A percentile compares a stretch with the other conserved stretches of the same genome.
Evolutionary conservation across 306 rosid species (phyloP).

Genomic region (Casuarina cunninghamiana): DNA sequence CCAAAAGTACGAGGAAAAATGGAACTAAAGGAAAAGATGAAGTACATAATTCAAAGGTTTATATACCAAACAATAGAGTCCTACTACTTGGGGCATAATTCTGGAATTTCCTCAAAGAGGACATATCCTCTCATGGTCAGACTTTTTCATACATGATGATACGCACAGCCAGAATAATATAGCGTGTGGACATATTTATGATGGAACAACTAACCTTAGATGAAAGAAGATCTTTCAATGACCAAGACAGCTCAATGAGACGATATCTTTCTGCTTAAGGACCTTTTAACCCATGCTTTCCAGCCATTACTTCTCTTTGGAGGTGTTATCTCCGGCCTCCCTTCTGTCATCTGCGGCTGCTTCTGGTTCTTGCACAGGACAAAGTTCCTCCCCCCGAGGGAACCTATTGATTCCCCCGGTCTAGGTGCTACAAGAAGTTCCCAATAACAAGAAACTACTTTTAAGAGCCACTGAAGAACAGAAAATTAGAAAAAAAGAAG

Average conservation of each 20-base stretch:
- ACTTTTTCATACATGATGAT: neutral
- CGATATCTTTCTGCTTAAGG: conserved; percentile 14
- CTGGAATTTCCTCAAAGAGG: neutral
- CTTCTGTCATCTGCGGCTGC: conserved; percentile 20
- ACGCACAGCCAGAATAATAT: neutral
- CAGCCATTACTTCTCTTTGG: conserved; percentile 30
- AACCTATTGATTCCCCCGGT: conserved; percentile 37
- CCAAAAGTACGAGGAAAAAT: too few relatives aligned
- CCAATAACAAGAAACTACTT: neutral
- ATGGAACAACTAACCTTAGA: neutral
- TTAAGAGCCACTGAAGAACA: neutral
- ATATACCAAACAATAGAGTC: neutral
- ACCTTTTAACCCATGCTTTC: conserved; percentile 36
- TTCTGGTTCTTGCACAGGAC: conserved; percentile 38
- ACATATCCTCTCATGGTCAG: neutral
- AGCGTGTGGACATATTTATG: neutral
- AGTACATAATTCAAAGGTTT: neutral
- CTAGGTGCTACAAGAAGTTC: conserved; percentile 33
- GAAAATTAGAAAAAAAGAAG: neutral
- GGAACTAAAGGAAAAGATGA: neutral
- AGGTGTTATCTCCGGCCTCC: conserved; percentile 21
- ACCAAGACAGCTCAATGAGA: conserved; percentile 2
- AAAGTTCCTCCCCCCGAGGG: conserved; percentile 34
- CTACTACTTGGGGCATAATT: neutral
- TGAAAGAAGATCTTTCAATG: neutral